phyloP scores from a whole-genome alignment of 1,284 basidiomycete genomes.

The Cutaneotrichosporon mucoides region DNA sequence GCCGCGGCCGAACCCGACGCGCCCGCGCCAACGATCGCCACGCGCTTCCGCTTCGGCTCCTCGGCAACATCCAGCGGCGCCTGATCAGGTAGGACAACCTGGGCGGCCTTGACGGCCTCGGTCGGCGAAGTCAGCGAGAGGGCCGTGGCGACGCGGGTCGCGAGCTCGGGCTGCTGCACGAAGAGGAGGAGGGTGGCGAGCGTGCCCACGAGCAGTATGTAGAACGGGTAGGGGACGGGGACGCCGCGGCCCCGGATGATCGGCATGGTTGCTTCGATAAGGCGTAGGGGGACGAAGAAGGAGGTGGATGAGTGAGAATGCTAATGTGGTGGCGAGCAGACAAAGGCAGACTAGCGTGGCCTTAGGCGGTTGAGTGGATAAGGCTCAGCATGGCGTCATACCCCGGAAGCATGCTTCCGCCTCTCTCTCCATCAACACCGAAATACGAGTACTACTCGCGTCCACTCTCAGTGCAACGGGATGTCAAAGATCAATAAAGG shows the following conservation, averaged over 20 bases:
- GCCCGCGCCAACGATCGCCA: conserved; percentile 85
- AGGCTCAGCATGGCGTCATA: too few species aligned
- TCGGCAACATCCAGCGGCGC: neutral
- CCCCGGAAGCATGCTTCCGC: too few species aligned
- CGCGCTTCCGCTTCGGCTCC: conserved; percentile 25
- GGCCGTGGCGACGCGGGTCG: neutral
- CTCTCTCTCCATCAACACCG: too few species aligned
- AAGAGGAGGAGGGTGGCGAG: neutral
- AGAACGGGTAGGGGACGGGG: neutral
- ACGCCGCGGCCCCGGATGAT: neutral
- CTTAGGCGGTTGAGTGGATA: too few species aligned
- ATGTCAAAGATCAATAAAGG: too few species aligned
- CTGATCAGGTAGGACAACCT: too few species aligned
- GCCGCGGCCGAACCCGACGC: conserved; percentile 80
- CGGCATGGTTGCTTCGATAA: neutral
- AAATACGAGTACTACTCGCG: too few species aligned
- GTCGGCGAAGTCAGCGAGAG: neutral
- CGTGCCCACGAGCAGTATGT: neutral
- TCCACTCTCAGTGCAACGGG: too few species aligned
- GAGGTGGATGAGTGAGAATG: neutral
- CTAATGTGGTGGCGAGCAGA: neutral
- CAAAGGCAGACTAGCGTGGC: too few species aligned
- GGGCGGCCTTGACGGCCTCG: too few species aligned
- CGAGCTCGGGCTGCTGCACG: conserved; percentile 1
- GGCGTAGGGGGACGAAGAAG: neutral